phyloP scores from a whole-genome alignment of 176 grass and related monocot genomes.

The Triticum dicoccoides region DNA sequence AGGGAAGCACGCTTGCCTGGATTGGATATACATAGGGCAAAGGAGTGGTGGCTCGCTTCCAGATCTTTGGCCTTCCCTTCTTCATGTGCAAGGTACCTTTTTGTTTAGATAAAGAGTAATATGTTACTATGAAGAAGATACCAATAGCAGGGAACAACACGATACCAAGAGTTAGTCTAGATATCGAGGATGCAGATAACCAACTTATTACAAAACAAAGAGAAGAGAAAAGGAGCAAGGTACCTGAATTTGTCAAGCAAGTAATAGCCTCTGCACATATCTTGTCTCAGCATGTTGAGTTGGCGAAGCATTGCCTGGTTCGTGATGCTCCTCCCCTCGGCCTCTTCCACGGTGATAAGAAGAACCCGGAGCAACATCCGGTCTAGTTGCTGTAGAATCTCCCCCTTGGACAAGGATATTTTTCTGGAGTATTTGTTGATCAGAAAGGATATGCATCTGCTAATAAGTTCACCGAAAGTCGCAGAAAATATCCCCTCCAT shows the following conservation, averaged over 20 bases:
- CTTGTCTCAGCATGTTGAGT: background rate
- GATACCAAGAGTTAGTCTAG: too few species aligned
- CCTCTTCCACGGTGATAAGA: background rate
- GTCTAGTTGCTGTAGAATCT: background rate
- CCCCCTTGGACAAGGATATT: background rate
- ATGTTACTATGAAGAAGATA: too few species aligned
- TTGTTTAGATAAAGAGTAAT: too few species aligned
- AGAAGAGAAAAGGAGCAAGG: too few species aligned
- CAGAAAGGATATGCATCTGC: constrained; percentile 9
- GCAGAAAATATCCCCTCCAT: constrained; percentile 2
- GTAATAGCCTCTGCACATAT: background rate
- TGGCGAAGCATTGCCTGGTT: constrained; percentile 1
- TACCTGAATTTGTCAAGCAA: background rate
- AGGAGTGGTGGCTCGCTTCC: background rate
- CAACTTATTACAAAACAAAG: too few species aligned
- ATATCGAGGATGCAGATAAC: too few species aligned
- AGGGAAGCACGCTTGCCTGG: background rate
- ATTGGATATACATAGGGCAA: background rate
- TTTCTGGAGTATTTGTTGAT: background rate
- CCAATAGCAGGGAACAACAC: too few species aligned
- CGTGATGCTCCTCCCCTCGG: background rate
- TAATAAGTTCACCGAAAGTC: background rate
- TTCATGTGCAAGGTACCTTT: background rate
- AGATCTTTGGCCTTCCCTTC: background rate
- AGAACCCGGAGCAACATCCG: background rate